Evolutionary conservation across 441 rosid genomes (phyloP), one percentile per base, ranked within the genome.

Genomic region (Jatropha podagrica): DNA sequence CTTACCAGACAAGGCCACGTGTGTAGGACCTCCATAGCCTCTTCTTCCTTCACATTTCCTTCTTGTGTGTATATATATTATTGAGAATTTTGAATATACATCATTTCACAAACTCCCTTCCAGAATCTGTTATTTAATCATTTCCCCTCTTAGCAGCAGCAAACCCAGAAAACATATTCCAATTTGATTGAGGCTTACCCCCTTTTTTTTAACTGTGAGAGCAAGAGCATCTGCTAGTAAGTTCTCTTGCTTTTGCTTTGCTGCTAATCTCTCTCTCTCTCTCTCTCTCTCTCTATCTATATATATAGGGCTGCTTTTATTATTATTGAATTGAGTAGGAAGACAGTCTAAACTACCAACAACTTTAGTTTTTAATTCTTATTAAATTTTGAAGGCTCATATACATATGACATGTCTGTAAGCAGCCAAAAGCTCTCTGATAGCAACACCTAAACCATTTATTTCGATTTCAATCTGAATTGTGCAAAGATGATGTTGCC

Each of bases 1-100:
- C 87, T 87, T 80, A 85, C 87, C 80, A 81, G 98, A 93, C 95
- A 93, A 84, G 82, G 85, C 87, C 97, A 91, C 84, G 88, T 89
- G 96, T 87, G 96, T 90, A 90, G 97, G 97, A 77, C 95, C 95
- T 82, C 72, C 68, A 73, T 77, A 80, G 62, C 56, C 82, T 79
- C 80, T 72, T 49, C 77, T 74, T 77, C 81, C 80, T 72, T 75
- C 70, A 11, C 69, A 77, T 68, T 74, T 74, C 78, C 77, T 41
- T 52, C 49, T 20, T 66, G 46, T 69, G 68, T 37, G 0, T 13
- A 52, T 13, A 14, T 13, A 52, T 17, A 1, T 54, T 51, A 77
- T 55, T 60, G 54, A 27, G 14, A 9, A 69, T 55, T 52, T 54
- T 52, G 17, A 51, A 6, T 52, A 46, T 44, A 60, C 79, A 81